A percentile compares a stretch with the other conserved stretches of the same genome.
These are phyloP conservation scores for Trichoderma atrobrunneum DNA, from an alignment of 2,329 filamentous ascomycete genomes.

Conservation along the genomic window DNA sequence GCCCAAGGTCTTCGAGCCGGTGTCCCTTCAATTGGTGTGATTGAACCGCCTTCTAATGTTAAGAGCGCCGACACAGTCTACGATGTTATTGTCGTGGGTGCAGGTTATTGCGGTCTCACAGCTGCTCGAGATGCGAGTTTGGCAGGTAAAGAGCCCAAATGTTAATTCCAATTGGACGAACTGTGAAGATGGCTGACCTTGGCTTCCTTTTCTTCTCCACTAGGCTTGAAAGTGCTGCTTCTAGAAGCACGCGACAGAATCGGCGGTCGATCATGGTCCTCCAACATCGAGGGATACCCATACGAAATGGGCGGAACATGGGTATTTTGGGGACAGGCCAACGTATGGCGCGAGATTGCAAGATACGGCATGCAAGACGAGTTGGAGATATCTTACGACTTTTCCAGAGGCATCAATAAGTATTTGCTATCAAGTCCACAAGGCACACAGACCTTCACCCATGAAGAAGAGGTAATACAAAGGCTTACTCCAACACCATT, in stretches of 20 bases:
- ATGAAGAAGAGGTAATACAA: constrained; percentile 13
- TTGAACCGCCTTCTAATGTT: constrained; percentile 9
- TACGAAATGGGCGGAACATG: constrained; percentile 12
- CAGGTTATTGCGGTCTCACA: constrained; percentile 12
- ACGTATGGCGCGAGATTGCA: constrained; percentile 14
- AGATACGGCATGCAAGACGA: constrained; percentile 14
- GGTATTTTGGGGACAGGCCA: constrained; percentile 11
- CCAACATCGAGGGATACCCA: constrained; percentile 9
- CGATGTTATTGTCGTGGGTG: constrained; percentile 12
- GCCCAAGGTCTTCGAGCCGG: constrained; percentile 5
- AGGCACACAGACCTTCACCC: background rate
- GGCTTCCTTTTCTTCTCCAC: background rate
- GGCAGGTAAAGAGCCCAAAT: background rate
- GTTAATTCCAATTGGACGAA: background rate
- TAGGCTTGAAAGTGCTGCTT: constrained; percentile 1
- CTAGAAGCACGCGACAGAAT: constrained; percentile 10
- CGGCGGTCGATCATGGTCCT: constrained; percentile 9
- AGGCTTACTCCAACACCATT: too few relatives aligned
- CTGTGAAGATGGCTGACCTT: background rate
- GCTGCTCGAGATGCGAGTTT: constrained; percentile 10
- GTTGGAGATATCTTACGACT: constrained; percentile 11
- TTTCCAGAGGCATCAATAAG: constrained; percentile 8
- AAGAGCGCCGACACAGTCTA: constrained; percentile 5
- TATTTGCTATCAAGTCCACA: constrained; percentile 7
- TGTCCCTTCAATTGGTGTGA: constrained; percentile 5